Base-by-base conservation (phyloP, 2,329 filamentous ascomycete genomes). In the Fonsecaea nubica region DNA sequence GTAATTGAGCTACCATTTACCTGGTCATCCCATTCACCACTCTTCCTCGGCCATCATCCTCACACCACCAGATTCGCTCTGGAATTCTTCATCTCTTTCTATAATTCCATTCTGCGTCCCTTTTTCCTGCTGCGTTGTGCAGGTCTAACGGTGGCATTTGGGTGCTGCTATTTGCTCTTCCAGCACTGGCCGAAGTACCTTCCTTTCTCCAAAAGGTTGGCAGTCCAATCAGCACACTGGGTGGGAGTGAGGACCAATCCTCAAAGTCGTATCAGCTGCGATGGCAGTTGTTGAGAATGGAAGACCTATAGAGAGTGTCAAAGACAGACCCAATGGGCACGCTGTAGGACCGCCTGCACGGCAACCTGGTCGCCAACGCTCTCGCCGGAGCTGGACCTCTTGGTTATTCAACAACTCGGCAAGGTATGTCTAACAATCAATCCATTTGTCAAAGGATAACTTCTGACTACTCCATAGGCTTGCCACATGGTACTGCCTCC, bases 401-500 rank as follows among this genome's bases (percentile, higher is more conserved):
- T 72, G 69, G 66, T 48, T 63, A 7, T 67, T 87, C 68, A 85
- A 79, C 75, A 77, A 82, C 18, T 69, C 84, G 36, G 85, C 86
- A 15, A 86, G 88, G 87, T 87, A 81, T 63, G 79, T 21, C 32
- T 8, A 18, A 35, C 18, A 25, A n/a, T 12, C 12, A 25, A 9
- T 3, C 15, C 13, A 12, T 36, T 38, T 45, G 42, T 58, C 8
- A 13, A 48, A 21, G 25, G 15, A 32, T 4, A 6, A 56, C 25
- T 35, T 58, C 63, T 69, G 42, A 69, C 62, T 30, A 4, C 10
- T 5, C 55, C 62, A 56, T 68, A 94, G 94, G 74, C 78, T 97
- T 53, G 78, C 89, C 65, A 90, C 92, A 21, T 99, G 94, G 94
- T 96, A 95, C 77, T 85, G 89, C 40, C 88, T 98, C 70, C 78